Evolutionary conservation across 2,329 filamentous ascomycete species (phyloP).

Genomic region (Coniochaeta sp.): DNA sequence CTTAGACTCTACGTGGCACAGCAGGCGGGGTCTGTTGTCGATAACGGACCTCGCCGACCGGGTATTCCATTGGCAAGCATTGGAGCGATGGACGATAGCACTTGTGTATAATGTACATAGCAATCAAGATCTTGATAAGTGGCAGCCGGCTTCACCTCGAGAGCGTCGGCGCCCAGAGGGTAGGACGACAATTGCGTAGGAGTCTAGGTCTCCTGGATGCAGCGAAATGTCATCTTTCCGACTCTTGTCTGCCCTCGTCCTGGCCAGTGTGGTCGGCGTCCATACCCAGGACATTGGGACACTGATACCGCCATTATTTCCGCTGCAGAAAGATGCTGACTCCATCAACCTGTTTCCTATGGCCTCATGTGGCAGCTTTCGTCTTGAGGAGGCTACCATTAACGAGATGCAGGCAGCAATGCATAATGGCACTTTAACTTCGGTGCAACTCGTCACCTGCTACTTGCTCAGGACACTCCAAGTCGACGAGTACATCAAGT

Average conservation of each 20-base stretch:
- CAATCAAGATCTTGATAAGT: background rate
- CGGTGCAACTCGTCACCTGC: constrained; percentile 51
- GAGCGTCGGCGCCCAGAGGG: background rate
- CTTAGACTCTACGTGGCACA: background rate
- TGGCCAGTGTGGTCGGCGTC: background rate
- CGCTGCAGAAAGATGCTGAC: constrained; percentile 8
- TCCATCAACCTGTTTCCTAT: constrained; percentile 48
- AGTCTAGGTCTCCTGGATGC: background rate
- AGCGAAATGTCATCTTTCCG: background rate
- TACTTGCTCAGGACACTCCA: constrained; percentile 55
- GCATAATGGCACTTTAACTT: constrained; percentile 44
- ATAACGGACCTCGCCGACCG: background rate
- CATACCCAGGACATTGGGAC: background rate
- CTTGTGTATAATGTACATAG: background rate
- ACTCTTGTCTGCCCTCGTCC: background rate
- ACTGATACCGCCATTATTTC: background rate
- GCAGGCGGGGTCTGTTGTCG: background rate
- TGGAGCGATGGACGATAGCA: background rate
- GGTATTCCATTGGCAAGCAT: background rate
- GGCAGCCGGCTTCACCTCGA: background rate
- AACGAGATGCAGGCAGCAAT: constrained; percentile 57
- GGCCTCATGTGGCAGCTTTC: constrained; percentile 50
- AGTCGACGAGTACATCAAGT: constrained; percentile 59
- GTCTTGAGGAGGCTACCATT: constrained; percentile 62
- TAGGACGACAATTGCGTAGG: background rate